Conservation (phyloP, 306 rosid species). For the Alnus glutinosa region DNA sequence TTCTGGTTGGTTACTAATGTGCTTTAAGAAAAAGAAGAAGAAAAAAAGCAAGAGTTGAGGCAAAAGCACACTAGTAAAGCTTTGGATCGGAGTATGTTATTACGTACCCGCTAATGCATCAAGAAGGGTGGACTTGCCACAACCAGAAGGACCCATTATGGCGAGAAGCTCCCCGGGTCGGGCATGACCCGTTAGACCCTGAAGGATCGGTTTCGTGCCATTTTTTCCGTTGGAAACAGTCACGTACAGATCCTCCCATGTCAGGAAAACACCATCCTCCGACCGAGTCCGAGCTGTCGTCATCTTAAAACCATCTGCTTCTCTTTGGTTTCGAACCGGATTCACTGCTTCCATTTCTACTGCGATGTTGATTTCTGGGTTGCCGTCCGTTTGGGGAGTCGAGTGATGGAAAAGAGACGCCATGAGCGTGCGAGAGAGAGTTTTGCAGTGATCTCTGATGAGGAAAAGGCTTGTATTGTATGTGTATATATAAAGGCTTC, state of each 20-base stretch:
- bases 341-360: conserved; percentile 16
- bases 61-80: no score
- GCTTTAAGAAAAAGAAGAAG: no score
- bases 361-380: neutral
- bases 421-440: neutral
- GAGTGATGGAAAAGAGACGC: neutral
- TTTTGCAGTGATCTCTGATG: neutral
- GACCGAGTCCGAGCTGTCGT: neutral
- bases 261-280: conserved; percentile 38
- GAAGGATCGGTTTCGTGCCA: conserved; percentile 46
- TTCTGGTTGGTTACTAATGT: no score
- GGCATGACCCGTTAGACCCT: conserved; percentile 53
- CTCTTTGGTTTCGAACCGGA: neutral
- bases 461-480: no score
- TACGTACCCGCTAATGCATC: conserved; percentile 57
- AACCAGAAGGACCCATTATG: conserved; percentile 83
- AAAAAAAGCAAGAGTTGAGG: no score
- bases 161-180: conserved; percentile 63
- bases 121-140: conserved; percentile 80
- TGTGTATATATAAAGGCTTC: no score
- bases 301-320: neutral
- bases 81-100: no score
- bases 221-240: conserved; percentile 39
- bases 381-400: neutral
- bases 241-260: conserved; percentile 63